Percentiles rank a stretch among this genome's conserved stretches.
Conservation (phyloP, 495 filamentous ascomycete genomes). For the Daldinia grandis region DNA sequence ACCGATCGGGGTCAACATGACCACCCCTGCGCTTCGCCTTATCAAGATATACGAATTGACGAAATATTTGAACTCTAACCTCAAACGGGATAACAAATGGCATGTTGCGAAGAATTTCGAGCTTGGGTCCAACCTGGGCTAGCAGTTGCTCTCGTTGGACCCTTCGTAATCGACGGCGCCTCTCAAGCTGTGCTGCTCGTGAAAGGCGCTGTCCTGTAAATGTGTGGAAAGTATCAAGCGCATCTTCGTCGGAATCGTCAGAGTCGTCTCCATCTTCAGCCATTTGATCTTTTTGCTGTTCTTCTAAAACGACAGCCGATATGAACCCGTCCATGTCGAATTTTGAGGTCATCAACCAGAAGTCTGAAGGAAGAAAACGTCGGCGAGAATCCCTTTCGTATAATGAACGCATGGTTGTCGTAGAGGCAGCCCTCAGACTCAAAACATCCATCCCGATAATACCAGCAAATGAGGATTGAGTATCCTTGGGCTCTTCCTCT, state of each 20-base stretch:
- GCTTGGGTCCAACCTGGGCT: constrained; percentile 78
- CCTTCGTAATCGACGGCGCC: constrained; percentile 66
- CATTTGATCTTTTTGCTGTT: constrained; percentile 68
- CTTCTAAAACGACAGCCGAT: constrained; percentile 83
- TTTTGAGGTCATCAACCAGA: constrained; percentile 94
- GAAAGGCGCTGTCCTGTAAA: constrained; percentile 43
- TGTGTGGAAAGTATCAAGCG: constrained; percentile 34
- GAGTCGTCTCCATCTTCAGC: constrained; percentile 42
- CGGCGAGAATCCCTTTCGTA: constrained; percentile 94
- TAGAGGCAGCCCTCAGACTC: constrained; percentile 81
- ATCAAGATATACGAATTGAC: constrained; percentile 87
- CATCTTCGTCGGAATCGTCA: constrained; percentile 37
- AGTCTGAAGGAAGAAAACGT: constrained; percentile 78
- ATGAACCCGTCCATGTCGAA: constrained; percentile 95
- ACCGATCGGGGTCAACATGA: constrained; percentile 77
- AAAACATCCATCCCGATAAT: constrained; percentile 79
- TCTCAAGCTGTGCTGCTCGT: constrained; percentile 51
- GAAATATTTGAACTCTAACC: constrained; percentile 91
- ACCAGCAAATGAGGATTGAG: constrained; percentile 42
- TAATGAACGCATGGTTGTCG: constrained; percentile 83
- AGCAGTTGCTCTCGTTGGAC: constrained; percentile 71
- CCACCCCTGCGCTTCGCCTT: constrained; percentile 80
- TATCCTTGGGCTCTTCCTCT: constrained; percentile 24
- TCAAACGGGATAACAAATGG: constrained; percentile 96
- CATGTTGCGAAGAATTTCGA: constrained; percentile 94